A percentile compares a stretch with the other conserved stretches of the same genome.
Evolutionary conservation across 345 rosid genomes (phyloP).

Genomic region (Eucalyptus tenuipes): DNA sequence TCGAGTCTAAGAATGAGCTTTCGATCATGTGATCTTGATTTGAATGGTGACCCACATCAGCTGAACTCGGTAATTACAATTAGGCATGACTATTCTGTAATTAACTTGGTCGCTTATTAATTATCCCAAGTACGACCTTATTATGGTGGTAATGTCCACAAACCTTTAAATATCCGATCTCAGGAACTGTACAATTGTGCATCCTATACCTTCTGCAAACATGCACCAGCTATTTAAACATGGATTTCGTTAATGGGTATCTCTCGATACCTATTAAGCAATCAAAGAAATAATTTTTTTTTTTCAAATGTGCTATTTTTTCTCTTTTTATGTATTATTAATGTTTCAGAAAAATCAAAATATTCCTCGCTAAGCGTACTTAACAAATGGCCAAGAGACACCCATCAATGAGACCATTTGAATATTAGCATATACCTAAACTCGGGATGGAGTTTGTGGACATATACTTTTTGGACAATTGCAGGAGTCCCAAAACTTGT

Average conservation of each 20-base stretch:
- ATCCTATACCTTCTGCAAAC: not conserved
- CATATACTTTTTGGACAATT: not conserved
- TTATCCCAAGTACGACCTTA: not conserved
- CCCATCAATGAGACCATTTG: not conserved
- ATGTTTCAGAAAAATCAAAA: not conserved
- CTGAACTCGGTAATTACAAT: not conserved
- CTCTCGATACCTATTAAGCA: not conserved
- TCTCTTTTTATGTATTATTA: not conserved
- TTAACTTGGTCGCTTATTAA: not conserved
- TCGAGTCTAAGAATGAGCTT: not conserved
- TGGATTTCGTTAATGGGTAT: not conserved
- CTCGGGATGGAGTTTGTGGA: not conserved
- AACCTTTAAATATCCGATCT: not conserved
- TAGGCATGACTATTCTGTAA: not conserved
- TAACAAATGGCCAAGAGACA: not conserved
- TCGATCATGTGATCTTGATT: not conserved
- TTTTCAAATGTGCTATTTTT: not conserved
- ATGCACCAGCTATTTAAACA: not conserved
- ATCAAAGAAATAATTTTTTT: not conserved
- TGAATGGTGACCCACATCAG: not conserved
- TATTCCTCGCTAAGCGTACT: not conserved
- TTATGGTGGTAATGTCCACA: not conserved
- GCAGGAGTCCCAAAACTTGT: not conserved
- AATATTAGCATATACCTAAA: not conserved
- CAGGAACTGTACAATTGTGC: not conserved